A percentile compares a stretch with the other conserved stretches of the same genome.
phyloP scores from a whole-genome alignment of 306 rosid species.

The Lablab purpureus region DNA sequence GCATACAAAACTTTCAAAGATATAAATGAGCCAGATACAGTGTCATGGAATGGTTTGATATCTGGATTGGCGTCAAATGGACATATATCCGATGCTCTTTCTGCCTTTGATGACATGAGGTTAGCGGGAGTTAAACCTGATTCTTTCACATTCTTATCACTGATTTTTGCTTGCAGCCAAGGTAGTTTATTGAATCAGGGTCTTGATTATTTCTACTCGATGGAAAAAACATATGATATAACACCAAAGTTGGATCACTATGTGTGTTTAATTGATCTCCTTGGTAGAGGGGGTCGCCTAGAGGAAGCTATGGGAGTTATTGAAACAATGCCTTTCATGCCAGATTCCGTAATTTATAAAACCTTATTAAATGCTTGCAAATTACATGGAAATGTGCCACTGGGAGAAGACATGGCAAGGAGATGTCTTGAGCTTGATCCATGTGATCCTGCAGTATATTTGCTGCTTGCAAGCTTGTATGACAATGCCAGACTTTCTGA shows the following conservation, averaged over 20 bases:
- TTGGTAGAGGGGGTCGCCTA: constrained; percentile 67
- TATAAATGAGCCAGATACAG: constrained; percentile 56
- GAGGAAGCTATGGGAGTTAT: constrained; percentile 71
- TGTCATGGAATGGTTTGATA: constrained; percentile 76
- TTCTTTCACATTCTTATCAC: constrained; percentile 57
- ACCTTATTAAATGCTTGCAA: constrained; percentile 71
- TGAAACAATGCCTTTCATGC: constrained; percentile 60
- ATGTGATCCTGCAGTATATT: constrained; percentile 64
- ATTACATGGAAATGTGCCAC: constrained; percentile 58
- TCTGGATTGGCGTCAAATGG: constrained; percentile 66
- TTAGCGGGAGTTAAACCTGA: constrained; percentile 65
- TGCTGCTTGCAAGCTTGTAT: constrained; percentile 66
- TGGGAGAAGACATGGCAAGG: constrained; percentile 75
- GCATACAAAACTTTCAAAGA: constrained; percentile 63
- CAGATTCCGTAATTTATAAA: constrained; percentile 62
- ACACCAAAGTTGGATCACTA: constrained; percentile 65
- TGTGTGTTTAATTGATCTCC: constrained; percentile 68
- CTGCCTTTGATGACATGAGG: constrained; percentile 77
- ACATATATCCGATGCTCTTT: constrained; percentile 54
- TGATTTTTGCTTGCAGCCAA: constrained; percentile 75
- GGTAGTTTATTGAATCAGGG: constrained; percentile 65
- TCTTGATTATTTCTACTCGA: constrained; percentile 61
- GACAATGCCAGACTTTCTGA: constrained; percentile 60
- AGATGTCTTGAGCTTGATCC: constrained; percentile 70
- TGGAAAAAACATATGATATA: constrained; percentile 57